Evolutionary conservation across 495 filamentous ascomycete genomes (phyloP).

Genomic region (Xylaria acuta): DNA sequence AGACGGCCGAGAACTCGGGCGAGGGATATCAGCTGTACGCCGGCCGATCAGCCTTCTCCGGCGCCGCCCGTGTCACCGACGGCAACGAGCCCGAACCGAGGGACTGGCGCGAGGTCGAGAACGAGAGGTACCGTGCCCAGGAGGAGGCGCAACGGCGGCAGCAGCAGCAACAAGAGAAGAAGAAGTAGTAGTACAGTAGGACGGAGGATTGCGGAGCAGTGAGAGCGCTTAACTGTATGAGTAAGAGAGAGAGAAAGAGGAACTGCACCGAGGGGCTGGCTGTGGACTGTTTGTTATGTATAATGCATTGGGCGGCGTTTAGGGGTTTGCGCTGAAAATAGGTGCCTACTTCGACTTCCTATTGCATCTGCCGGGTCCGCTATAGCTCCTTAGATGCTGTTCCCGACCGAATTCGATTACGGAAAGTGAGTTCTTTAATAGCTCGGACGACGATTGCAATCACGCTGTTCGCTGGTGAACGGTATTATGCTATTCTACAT

Average conservation of each 20-base stretch:
- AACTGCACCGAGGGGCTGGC: not conserved
- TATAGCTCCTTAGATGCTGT: not conserved
- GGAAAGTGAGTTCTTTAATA: not conserved
- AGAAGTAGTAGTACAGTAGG: not conserved
- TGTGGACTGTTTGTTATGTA: slow-evolving; percentile 1
- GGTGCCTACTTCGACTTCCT: slow-evolving; percentile 14
- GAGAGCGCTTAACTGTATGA: slow-evolving; percentile 9
- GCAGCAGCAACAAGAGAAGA: slow-evolving; percentile 11
- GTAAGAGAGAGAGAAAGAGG: slow-evolving; percentile 4
- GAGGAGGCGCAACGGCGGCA: slow-evolving; percentile 35
- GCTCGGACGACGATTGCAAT: not conserved
- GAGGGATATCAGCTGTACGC: slow-evolving; percentile 77
- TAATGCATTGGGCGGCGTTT: slow-evolving; percentile 30
- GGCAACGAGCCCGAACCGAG: slow-evolving; percentile 57
- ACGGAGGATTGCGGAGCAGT: not conserved
- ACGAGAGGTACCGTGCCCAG: slow-evolving; percentile 56
- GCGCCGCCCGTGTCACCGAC: slow-evolving; percentile 55
- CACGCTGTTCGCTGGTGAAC: not conserved
- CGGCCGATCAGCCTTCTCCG: slow-evolving; percentile 72
- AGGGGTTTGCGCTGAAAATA: slow-evolving; percentile 20
- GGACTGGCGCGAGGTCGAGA: slow-evolving; percentile 64
- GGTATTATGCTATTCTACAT: not conserved
- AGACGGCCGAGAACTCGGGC: slow-evolving; percentile 62
- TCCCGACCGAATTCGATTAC: not conserved
- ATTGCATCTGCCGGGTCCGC: not conserved